Base-by-base conservation (phyloP, 208 protist genomes). In the Acanthamoeba triangularis region DNA sequence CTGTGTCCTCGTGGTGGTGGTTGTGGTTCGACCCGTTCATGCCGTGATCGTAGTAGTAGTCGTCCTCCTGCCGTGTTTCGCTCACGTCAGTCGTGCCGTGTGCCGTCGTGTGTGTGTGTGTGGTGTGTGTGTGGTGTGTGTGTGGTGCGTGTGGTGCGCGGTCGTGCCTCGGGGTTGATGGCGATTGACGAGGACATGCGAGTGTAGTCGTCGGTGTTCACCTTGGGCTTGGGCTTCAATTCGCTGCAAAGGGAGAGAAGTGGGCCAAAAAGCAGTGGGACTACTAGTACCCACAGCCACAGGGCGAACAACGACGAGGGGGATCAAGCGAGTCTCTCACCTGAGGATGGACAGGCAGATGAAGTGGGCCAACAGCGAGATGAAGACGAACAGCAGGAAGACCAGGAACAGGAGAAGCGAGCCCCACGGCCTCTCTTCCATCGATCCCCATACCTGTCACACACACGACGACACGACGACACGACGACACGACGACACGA, bases 261-360 rank as follows among this genome's bases (percentile, higher is more conserved):
- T n/a, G 59, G 7, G 59, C 1, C 16, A 76, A 76, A 33, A 30
- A 28, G 28, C 28, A 10, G 49, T 18, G 13, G 10, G 6, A 0
- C 13, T 14, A 1, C 7, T 20, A 54, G 3, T 0, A 54, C 49
- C 14, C 13, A 54, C 49, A 52, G 11, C 25, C 10, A 76, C n/a
- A 44, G 6, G 28, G 13, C 28, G 18, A 37, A 74, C 6, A 74
- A 2, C 3, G 30, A 74, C 6, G 11, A n/a, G 25, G 37, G 16
- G 7, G 23, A 25, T 18, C 6, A 33, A 56, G 44, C n/a, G n/a
- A n/a, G n/a, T n/a, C n/a, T 33, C 20, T 18, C 30, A 63, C 30
- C 47, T 67, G 82, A 90, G 82, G 37, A 63, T n/a, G 23, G 82
- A 90, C 11, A 65, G 37, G 49, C 82, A 90, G n/a, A 90, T 63